Conservation (phyloP, 2,329 filamentous ascomycete genomes). For the Colletotrichum ledebouriae region DNA sequence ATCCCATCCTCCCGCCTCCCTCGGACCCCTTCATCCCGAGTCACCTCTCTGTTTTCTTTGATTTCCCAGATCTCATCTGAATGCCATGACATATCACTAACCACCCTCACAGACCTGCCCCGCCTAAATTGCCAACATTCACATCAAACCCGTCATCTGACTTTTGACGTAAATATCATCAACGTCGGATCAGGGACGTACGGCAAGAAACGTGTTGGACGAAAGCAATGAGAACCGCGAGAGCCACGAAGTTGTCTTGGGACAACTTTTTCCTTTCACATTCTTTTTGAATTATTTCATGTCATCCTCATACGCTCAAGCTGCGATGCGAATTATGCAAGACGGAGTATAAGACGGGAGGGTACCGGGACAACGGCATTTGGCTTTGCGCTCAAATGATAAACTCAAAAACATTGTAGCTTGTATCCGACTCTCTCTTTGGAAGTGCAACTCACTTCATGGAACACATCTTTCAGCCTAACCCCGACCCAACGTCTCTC, state of each 20-base stretch:
- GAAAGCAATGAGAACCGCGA: background rate
- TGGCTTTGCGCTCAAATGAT: conserved; percentile 16
- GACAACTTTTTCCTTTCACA: conserved; percentile 11
- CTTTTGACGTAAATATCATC: background rate
- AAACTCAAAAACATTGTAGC: background rate
- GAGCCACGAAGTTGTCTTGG: conserved; percentile 1
- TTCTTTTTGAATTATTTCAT: conserved; percentile 16
- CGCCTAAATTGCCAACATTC: conserved; percentile 43
- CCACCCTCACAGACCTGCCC: conserved; percentile 49
- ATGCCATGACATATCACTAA: background rate
- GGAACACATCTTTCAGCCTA: too few relatives aligned
- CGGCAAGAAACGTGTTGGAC: background rate
- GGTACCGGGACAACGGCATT: too few relatives aligned
- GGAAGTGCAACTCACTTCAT: too few relatives aligned
- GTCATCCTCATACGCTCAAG: conserved; percentile 10
- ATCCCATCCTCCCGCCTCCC: background rate
- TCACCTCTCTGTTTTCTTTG: background rate
- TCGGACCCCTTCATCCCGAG: background rate
- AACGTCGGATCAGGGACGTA: background rate
- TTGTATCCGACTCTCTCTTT: background rate
- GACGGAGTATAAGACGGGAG: too few relatives aligned
- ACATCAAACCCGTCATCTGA: background rate
- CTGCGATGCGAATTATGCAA: too few relatives aligned
- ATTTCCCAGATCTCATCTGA: background rate
- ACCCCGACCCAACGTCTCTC: background rate